Conservation (phyloP, 2,329 filamentous ascomycete genomes). For the Clathrospora elynae region DNA sequence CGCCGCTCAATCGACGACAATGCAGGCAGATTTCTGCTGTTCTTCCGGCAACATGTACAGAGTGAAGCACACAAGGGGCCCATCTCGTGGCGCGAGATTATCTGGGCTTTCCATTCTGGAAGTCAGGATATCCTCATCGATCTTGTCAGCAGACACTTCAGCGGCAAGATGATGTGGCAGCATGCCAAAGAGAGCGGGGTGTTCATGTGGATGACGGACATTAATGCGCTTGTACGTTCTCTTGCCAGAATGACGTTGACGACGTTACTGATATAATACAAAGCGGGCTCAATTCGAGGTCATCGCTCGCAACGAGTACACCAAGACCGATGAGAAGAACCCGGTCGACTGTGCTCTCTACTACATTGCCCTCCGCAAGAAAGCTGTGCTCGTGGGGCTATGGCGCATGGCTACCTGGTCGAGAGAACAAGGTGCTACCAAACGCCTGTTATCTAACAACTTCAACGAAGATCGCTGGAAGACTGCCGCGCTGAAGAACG, state of each 20-base stretch:
- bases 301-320: conserved; percentile 93
- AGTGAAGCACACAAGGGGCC: conserved; percentile 66
- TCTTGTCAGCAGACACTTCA: conserved; percentile 78
- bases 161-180: conserved; percentile 80
- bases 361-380: conserved; percentile 90
- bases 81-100: conserved; percentile 75
- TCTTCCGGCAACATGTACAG: conserved; percentile 80
- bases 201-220: conserved; percentile 92
- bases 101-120: conserved; percentile 81
- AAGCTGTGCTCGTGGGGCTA: conserved; percentile 83
- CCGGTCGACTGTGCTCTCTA: conserved; percentile 89
- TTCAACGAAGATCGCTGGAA: conserved; percentile 87
- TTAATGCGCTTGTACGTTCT: conserved; percentile 70
- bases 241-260: background rate
- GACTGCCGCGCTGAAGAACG: conserved; percentile 91
- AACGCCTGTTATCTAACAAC: conserved; percentile 83
- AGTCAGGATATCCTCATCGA: conserved; percentile 90
- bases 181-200: conserved; percentile 84
- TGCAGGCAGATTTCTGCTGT: conserved; percentile 83
- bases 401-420: conserved; percentile 96
- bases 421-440: conserved; percentile 80
- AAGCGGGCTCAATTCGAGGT: conserved; percentile 80
- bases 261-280: background rate
- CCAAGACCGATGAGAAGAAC: conserved; percentile 82
- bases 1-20: conserved; percentile 89